These are phyloP conservation scores for Annulohypoxylon bovei DNA, from an alignment of 495 filamentous ascomycete species.

Conservation along the genomic window DNA sequence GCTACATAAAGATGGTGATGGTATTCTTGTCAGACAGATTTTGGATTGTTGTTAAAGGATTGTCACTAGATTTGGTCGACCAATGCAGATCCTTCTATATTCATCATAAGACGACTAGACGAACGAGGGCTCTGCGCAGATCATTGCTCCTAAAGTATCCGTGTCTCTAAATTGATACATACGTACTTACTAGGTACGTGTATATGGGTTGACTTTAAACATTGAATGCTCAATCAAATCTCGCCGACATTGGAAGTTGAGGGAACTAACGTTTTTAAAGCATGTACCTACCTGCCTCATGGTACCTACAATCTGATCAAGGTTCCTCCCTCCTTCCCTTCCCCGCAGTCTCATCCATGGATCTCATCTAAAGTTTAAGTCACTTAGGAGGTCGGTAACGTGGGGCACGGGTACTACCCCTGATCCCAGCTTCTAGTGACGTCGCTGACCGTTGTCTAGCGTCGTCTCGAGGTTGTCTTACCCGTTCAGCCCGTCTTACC, in stretches of 20 bases:
- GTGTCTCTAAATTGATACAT: too few species aligned
- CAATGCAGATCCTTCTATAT: conserved; percentile 22
- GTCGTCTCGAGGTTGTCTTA: not conserved
- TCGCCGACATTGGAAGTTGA: too few species aligned
- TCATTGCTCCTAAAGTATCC: not conserved
- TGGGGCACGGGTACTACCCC: conserved; percentile 10
- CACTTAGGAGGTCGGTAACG: not conserved
- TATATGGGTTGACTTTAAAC: too few species aligned
- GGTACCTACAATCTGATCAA: not conserved
- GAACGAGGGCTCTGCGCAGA: not conserved
- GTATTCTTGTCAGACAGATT: conserved; percentile 11
- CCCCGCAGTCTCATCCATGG: conserved; percentile 24
- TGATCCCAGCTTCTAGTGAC: conserved; percentile 18
- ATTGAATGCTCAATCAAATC: too few species aligned
- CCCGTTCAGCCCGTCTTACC: too few species aligned
- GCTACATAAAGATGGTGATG: conserved; percentile 26
- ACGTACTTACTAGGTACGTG: not conserved
- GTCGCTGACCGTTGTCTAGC: conserved; percentile 2
- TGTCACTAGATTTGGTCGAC: conserved; percentile 4
- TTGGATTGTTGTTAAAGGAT: not conserved
- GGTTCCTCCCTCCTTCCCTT: not conserved
- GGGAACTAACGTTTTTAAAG: not conserved
- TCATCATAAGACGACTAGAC: not conserved
- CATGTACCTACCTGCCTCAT: too few species aligned
- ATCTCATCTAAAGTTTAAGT: not conserved